A percentile compares a stretch with the other conserved stretches of the same genome.
Conservation (phyloP, 2,329 filamentous ascomycete species). For the Fusarium ambrosium region DNA sequence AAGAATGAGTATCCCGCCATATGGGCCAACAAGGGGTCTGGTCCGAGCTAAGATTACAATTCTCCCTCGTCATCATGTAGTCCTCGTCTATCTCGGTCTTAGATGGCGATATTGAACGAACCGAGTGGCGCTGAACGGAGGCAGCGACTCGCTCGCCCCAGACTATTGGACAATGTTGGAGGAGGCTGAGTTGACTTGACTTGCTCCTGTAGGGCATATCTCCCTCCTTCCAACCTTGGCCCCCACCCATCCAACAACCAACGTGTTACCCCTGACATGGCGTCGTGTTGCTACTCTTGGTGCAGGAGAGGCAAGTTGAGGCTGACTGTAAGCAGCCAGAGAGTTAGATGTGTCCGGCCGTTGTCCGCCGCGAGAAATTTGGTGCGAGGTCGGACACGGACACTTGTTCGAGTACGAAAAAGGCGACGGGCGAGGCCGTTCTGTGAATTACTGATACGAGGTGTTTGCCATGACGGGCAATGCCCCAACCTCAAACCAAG, state of each 20-base stretch:
- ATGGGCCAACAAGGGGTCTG: slow-evolving; percentile 6
- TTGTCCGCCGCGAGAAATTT: background rate
- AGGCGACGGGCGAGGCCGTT: background rate
- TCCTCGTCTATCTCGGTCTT: background rate
- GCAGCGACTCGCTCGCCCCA: slow-evolving; percentile 16
- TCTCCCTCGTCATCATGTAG: background rate
- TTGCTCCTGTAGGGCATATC: slow-evolving; percentile 10
- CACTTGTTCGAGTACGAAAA: slow-evolving; percentile 3
- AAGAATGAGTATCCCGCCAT: background rate
- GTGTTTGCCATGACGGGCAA: slow-evolving; percentile 21
- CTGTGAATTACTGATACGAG: slow-evolving; percentile 15
- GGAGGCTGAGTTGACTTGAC: slow-evolving; percentile 15
- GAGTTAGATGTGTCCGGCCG: background rate
- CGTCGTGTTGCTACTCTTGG: slow-evolving; percentile 9
- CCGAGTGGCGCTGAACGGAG: slow-evolving; percentile 6
- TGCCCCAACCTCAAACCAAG: slow-evolving; percentile 27
- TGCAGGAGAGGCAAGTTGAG: background rate
- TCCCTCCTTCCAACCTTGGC: slow-evolving; percentile 10
- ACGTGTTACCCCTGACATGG: slow-evolving; percentile 31
- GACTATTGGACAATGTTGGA: slow-evolving; percentile 17
- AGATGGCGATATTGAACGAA: background rate
- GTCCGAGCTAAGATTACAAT: background rate
- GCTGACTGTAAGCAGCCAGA: slow-evolving; percentile 11
- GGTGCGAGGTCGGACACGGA: background rate
- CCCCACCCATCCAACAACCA: slow-evolving; percentile 25